These are phyloP conservation scores for Pythium angustatum DNA, from an alignment of 352 stramenopile genomes.

Conservation along the genomic window DNA sequence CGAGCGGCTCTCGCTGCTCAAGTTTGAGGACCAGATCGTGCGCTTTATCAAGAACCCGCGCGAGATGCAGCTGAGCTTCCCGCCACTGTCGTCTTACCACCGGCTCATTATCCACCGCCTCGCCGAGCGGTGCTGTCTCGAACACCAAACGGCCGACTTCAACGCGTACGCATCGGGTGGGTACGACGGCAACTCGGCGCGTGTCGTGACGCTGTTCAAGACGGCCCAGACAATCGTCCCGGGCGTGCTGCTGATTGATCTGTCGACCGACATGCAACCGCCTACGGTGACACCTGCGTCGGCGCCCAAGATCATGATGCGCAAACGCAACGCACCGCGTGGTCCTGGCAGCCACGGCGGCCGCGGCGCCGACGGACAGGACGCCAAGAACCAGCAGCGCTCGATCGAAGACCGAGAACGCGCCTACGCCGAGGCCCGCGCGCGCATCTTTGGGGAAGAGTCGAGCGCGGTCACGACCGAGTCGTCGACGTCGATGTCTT, in stretches of 20 bases:
- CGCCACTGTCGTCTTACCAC: slow-evolving; percentile 85
- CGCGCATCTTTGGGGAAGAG: slow-evolving; percentile 92
- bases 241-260: slow-evolving; percentile 84
- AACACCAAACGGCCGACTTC: slow-evolving; percentile 86
- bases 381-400: slow-evolving; percentile 48
- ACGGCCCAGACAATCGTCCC: slow-evolving; percentile 78
- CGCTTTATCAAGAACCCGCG: slow-evolving; percentile 66
- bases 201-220: slow-evolving; percentile 90
- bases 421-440: slow-evolving; percentile 92
- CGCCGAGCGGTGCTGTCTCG: slow-evolving; percentile 90
- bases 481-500: not conserved
- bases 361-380: slow-evolving; percentile 30
- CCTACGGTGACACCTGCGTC: slow-evolving; percentile 65
- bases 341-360: slow-evolving; percentile 32
- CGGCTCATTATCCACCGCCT: slow-evolving; percentile 92
- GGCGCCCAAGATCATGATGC: slow-evolving; percentile 93
- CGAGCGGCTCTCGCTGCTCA: slow-evolving; percentile 77
- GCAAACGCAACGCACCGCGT: slow-evolving; percentile 51
- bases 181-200: slow-evolving; percentile 66
- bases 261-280: slow-evolving; percentile 75
- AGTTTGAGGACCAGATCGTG: slow-evolving; percentile 89
- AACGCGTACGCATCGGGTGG: slow-evolving; percentile 43
- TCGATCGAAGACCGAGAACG: slow-evolving; percentile 93
- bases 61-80: slow-evolving; percentile 76
- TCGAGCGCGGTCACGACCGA: slow-evolving; percentile 25